phyloP scores from a whole-genome alignment of 208 protist species.

The Trypanosoma congolense region DNA sequence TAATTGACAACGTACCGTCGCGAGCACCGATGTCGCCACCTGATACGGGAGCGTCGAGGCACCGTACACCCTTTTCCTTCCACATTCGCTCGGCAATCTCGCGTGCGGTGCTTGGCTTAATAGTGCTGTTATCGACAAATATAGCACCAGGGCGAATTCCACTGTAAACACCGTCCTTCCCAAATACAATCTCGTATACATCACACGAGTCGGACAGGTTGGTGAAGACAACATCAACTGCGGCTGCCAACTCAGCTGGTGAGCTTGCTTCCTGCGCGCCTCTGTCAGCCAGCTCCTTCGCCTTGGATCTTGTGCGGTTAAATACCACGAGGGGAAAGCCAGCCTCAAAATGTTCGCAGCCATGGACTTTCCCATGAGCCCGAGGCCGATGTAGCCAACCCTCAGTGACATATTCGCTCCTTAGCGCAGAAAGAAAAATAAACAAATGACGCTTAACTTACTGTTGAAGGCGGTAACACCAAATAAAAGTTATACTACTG shows the following conservation, averaged over 20 bases:
- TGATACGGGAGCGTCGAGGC: slow-evolving; percentile 94
- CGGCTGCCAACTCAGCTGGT: slow-evolving; percentile 75
- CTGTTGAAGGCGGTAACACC: too few relatives aligned
- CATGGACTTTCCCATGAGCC: slow-evolving; percentile 93
- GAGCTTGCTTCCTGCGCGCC: slow-evolving; percentile 65
- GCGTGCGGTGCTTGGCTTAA: slow-evolving; percentile 87
- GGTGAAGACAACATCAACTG: slow-evolving; percentile 87
- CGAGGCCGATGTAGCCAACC: slow-evolving; percentile 91
- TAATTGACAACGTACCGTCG: slow-evolving; percentile 92
- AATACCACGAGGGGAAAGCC: slow-evolving; percentile 85
- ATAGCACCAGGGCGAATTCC: slow-evolving; percentile 68
- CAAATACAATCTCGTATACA: slow-evolving; percentile 86
- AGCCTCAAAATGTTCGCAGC: slow-evolving; percentile 83
- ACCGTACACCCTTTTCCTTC: slow-evolving; percentile 62
- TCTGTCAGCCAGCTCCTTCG: slow-evolving; percentile 59
- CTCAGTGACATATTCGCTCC: slow-evolving; percentile 28
- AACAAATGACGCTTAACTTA: too few relatives aligned
- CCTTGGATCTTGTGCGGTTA: slow-evolving; percentile 83
- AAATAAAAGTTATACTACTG: too few relatives aligned
- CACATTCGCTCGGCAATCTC: slow-evolving; percentile 81
- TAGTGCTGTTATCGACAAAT: slow-evolving; percentile 95
- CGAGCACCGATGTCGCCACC: slow-evolving; percentile 91
- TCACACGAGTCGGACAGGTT: slow-evolving; percentile 91
- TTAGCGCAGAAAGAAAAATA: not conserved
- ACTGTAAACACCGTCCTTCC: slow-evolving; percentile 65